phyloP scores from a whole-genome alignment of 225 moss, liverwort and hornwort species.

The Marchantia paleacea region DNA sequence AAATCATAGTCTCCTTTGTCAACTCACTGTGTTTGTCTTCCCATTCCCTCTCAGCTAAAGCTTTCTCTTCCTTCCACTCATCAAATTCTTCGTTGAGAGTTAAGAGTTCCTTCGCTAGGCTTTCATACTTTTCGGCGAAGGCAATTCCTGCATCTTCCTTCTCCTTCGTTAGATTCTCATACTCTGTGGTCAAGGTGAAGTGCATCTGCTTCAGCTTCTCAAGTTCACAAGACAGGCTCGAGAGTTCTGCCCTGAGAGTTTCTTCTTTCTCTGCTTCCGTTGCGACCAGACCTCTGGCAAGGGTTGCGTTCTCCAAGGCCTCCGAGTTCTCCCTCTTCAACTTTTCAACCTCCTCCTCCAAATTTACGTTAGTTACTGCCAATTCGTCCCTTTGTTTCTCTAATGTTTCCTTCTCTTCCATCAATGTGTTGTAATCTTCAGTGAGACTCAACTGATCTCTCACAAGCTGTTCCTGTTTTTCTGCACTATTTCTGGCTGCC shows the following conservation, averaged over 20 bases:
- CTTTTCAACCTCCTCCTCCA: conserved; percentile 26
- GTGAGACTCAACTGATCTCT: conserved; percentile 13
- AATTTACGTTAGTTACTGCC: neutral
- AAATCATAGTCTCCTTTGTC: neutral
- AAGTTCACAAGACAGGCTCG: conserved; percentile 25
- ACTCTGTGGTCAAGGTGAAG: conserved; percentile 10
- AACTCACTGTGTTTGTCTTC: conserved; percentile 13
- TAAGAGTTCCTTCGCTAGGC: conserved; percentile 20
- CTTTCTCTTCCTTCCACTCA: conserved; percentile 29
- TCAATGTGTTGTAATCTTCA: conserved; percentile 11
- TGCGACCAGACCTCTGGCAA: conserved; percentile 34
- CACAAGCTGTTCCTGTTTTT: conserved; percentile 15
- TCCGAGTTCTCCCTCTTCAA: conserved; percentile 33
- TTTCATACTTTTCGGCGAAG: conserved; percentile 6
- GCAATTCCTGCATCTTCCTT: conserved; percentile 1
- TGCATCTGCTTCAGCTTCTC: conserved; percentile 39
- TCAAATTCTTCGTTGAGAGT: conserved; percentile 28
- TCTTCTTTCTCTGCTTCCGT: conserved; percentile 15
- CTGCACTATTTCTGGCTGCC: conserved; percentile 18
- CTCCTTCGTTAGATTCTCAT: conserved; percentile 18
- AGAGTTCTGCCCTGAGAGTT: conserved; percentile 2
- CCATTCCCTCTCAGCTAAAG: conserved; percentile 20
- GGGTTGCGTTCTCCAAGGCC: conserved; percentile 26
- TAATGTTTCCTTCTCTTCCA: conserved; percentile 22
- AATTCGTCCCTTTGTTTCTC: conserved; percentile 12